These are phyloP conservation scores for Annona cherimola DNA, from an alignment of 164 flowering plant species.

Conservation along the genomic window DNA sequence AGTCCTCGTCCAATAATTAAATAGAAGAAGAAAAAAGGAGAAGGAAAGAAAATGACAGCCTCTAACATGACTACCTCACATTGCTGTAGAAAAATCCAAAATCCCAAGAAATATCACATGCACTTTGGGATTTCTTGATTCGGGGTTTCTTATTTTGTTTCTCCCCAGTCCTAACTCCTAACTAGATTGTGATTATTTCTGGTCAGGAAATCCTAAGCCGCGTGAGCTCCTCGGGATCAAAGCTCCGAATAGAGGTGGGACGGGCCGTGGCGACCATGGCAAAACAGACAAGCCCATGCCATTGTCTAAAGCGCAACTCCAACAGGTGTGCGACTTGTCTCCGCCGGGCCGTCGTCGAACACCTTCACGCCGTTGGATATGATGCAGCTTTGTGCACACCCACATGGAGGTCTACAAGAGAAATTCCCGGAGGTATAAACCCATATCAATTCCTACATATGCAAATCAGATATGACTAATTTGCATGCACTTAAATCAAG, in stretches of 20 bases:
- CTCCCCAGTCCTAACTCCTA: too few species aligned
- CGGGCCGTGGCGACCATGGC: conserved; percentile 2
- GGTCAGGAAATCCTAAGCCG: conserved; percentile 12
- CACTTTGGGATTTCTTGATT: too few species aligned
- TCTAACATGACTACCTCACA: too few species aligned
- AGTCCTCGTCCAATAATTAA: too few species aligned
- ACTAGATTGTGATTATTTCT: too few species aligned
- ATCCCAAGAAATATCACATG: neutral
- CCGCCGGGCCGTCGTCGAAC: conserved; percentile 11
- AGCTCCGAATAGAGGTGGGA: conserved; percentile 7
- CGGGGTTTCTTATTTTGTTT: too few species aligned
- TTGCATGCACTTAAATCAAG: neutral
- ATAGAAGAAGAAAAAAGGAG: too few species aligned
- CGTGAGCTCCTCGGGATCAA: conserved; percentile 3
- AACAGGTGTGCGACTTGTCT: conserved; percentile 10
- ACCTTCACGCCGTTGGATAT: conserved; percentile 6
- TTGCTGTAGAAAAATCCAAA: neutral
- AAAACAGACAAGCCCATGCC: conserved; percentile 6
- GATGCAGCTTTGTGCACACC: conserved; percentile 20
- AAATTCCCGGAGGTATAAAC: conserved; percentile 18
- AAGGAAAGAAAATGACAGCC: too few species aligned
- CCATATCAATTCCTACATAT: too few species aligned
- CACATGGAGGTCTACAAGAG: conserved; percentile 16
- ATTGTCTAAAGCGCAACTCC: conserved; percentile 5
- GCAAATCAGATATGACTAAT: too few species aligned